Evolutionary conservation across 164 flowering plant genomes (phyloP).

Genomic region (Taxillus chinensis): DNA sequence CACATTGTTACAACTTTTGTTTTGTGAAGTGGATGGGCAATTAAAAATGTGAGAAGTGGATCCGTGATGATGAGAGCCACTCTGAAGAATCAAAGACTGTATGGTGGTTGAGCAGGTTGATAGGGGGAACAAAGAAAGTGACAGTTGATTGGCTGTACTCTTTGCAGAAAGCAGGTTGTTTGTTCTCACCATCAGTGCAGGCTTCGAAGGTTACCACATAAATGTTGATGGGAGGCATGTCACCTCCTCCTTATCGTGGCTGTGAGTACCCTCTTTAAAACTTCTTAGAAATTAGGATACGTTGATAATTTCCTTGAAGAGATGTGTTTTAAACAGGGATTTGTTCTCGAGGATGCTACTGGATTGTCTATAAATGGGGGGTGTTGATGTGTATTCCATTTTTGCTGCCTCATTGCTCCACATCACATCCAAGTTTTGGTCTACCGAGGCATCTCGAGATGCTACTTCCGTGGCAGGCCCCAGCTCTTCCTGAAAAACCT

Average conservation of each 20-base stretch:
- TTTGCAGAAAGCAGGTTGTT: conserved; percentile 68
- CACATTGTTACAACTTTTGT: not conserved
- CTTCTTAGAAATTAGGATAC: not conserved
- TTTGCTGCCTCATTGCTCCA: conserved; percentile 84
- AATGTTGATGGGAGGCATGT: conserved; percentile 86
- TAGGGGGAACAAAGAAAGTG: conserved; percentile 63
- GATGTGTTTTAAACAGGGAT: conserved; percentile 42
- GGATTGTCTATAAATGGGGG: conserved; percentile 79
- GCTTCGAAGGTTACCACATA: conserved; percentile 88
- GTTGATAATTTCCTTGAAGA: conserved; percentile 4
- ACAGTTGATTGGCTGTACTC: conserved; percentile 81
- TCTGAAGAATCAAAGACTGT: conserved; percentile 58
- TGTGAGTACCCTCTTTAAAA: conserved; percentile 39
- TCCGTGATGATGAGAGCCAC: conserved; percentile 56
- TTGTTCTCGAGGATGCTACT: conserved; percentile 92
- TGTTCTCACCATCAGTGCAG: conserved; percentile 85
- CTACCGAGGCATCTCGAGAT: conserved; percentile 72
- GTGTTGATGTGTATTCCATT: conserved; percentile 59
- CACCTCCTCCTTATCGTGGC: conserved; percentile 80
- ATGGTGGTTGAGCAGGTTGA: conserved; percentile 84
- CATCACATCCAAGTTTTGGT: conserved; percentile 74
- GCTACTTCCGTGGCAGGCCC: conserved; percentile 22
- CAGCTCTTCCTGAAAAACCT: conserved; percentile 18
- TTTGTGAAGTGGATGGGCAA: conserved; percentile 70
- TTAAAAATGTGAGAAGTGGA: conserved; percentile 96